Evolutionary conservation across 2,329 filamentous ascomycete genomes (phyloP), one percentile per base, ranked within the genome.

Genomic region (Basipetospora chlamydospora): DNA sequence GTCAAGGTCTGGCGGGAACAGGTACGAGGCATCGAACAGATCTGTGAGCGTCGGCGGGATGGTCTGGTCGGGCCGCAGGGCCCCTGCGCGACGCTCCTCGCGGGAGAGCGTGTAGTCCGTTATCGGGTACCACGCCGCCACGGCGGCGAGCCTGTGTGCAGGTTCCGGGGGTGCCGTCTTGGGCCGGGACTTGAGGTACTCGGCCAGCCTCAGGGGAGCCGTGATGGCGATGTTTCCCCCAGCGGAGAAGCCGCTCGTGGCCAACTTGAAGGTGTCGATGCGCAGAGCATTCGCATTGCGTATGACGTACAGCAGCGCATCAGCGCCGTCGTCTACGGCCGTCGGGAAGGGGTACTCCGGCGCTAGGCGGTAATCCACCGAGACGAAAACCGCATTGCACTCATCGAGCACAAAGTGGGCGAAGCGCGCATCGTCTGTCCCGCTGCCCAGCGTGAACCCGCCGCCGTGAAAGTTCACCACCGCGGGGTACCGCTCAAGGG

Each of bases 401-500:
- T 62, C 56, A 18, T 66, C 55, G 26, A 68, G 54, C 3, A 76
- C 65, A 25, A 63, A 57, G 4, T 65, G 60, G 5, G 67, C 70
- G 61, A 74, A 79, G 28, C 73, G 63, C 11, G 71, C 67, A 47
- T 80, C 76, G 48, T 80, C 71, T 4, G 70, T 75, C 3, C 67
- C 72, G 32, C 64, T 63, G 10, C 77, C 77, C 22, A 79, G 54
- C 6, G 74, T 70, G 55, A 77, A 80, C 5, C 77, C 77, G 16
- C 77, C 77, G 18, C 76, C 76, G 47, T 81, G 77, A 46, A 76
- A 77, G 49, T 78, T 77, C 44, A 80, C 61, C 20, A 80, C 61
- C 13, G 69, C 69, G 0, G 74, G 49, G 28, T 21, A 37, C 12
- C 52, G 53, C 38, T 51, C 41, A 13, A 48, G 48, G 16, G 49